Percentiles rank a stretch among this genome's conserved stretches.
Conservation (phyloP, 2,329 filamentous ascomycete genomes). For the Pseudofabraea citricarpa region DNA sequence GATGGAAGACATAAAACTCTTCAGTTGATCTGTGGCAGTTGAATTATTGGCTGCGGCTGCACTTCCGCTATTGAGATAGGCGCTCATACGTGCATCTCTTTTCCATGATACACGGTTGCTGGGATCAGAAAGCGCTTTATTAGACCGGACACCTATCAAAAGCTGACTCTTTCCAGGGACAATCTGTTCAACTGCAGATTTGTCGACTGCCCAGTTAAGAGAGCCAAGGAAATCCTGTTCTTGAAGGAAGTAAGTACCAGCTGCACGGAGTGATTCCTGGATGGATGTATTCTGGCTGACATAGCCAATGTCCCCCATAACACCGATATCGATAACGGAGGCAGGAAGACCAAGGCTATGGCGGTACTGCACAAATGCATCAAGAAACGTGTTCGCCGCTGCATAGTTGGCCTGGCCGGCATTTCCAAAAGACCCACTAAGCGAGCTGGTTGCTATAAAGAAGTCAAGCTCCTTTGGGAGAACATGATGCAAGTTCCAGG, state of each 20-base stretch:
- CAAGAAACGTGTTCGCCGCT: constrained; percentile 25
- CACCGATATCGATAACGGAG: constrained; percentile 16
- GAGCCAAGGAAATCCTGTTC: constrained; percentile 8
- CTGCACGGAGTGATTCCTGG: not conserved
- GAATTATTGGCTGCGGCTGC: not conserved
- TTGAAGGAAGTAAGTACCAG: not conserved
- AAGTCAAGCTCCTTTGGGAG: constrained; percentile 31
- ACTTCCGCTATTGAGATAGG: constrained; percentile 5
- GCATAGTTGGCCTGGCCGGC: constrained; percentile 13
- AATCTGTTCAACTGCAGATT: not conserved
- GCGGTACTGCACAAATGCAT: constrained; percentile 16
- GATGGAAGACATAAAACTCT: not conserved
- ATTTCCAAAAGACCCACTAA: constrained; percentile 18
- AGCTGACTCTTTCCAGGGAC: too few species aligned
- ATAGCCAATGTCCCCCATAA: constrained; percentile 28
- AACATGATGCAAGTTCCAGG: constrained; percentile 3
- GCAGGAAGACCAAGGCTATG: constrained; percentile 13
- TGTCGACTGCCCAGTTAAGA: constrained; percentile 5
- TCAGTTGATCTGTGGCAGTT: not conserved
- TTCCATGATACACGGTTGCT: constrained; percentile 7
- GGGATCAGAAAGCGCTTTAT: constrained; percentile 5
- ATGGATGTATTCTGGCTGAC: constrained; percentile 36
- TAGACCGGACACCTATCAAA: constrained; percentile 4
- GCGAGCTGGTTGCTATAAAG: constrained; percentile 35
- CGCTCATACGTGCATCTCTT: constrained; percentile 8